Conservation (phyloP, 176 grass and related monocot genomes). For the Musa beccarii region DNA sequence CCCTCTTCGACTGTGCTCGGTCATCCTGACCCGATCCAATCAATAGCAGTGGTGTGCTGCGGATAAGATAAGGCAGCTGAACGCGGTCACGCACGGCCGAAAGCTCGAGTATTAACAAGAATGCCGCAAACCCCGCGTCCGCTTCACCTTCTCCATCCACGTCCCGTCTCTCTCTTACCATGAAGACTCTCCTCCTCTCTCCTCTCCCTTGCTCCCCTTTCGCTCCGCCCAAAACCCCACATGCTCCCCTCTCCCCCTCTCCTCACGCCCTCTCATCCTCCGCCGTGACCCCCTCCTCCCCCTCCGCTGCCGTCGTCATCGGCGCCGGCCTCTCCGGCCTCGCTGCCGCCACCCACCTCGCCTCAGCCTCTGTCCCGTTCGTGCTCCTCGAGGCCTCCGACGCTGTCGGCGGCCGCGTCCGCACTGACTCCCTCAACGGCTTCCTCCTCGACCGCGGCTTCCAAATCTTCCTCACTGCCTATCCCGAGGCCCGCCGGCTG, state of each 20-base stretch:
- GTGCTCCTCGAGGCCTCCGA: constrained; percentile 69
- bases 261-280: background rate
- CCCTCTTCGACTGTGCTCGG: too few species aligned
- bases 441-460: constrained; percentile 79
- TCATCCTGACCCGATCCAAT: too few species aligned
- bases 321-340: constrained; percentile 77
- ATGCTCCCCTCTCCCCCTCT: background rate
- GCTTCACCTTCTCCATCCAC: background rate
- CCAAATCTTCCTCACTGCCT: constrained; percentile 92
- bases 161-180: background rate
- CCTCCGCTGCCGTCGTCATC: constrained; percentile 39
- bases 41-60: too few species aligned
- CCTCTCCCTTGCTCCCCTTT: background rate
- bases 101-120: background rate
- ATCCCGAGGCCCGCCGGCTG: constrained; percentile 62
- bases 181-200: background rate
- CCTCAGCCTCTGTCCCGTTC: constrained; percentile 70
- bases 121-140: background rate
- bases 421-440: constrained; percentile 59
- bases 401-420: constrained; percentile 57
- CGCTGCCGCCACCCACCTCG: constrained; percentile 57
- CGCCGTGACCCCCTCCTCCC: background rate
- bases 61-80: too few species aligned
- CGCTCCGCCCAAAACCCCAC: background rate
- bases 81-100: background rate